Conservation (phyloP, 2,329 filamentous ascomycete genomes). For the Ceratocystis colombiana region DNA sequence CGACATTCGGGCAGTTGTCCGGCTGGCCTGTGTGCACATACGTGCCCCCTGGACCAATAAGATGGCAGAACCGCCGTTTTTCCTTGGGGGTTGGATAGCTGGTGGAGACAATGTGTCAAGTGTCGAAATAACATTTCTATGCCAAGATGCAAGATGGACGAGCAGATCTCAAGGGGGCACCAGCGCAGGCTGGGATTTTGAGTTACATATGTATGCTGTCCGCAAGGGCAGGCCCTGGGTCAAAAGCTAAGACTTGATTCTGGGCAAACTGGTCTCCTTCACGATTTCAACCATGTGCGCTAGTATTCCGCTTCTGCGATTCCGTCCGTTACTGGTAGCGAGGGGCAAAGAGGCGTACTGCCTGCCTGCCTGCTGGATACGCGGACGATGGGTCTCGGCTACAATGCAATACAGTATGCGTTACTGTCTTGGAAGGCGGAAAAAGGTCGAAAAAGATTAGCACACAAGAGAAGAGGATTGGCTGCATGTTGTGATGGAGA, state of each 20-base stretch:
- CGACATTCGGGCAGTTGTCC: constrained; percentile 31
- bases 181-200: constrained; percentile 30
- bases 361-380: constrained; percentile 25
- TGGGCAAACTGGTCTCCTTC: constrained; percentile 36
- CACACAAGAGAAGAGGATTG: neutral
- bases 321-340: constrained; percentile 28
- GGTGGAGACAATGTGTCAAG: neutral
- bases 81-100: constrained; percentile 4
- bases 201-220: constrained; percentile 25
- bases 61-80: neutral
- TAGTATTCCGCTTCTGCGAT: constrained; percentile 32
- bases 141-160: constrained; percentile 33
- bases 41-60: constrained; percentile 33
- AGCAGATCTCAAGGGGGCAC: constrained; percentile 34
- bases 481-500: constrained; percentile 26
- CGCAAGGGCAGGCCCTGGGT: constrained; percentile 27
- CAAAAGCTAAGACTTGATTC: constrained; percentile 21
- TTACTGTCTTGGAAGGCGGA: constrained; percentile 25
- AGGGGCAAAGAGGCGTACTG: constrained; percentile 30
- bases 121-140: constrained; percentile 28
- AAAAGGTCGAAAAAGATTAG: neutral
- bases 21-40: constrained; percentile 35
- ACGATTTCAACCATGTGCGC: constrained; percentile 34
- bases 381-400: constrained; percentile 28
- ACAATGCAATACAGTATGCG: constrained; percentile 28